Evolutionary conservation across 2,329 filamentous ascomycete genomes (phyloP), one percentile per base, ranked within the genome.

Genomic region (Sporothrix curviconia): DNA sequence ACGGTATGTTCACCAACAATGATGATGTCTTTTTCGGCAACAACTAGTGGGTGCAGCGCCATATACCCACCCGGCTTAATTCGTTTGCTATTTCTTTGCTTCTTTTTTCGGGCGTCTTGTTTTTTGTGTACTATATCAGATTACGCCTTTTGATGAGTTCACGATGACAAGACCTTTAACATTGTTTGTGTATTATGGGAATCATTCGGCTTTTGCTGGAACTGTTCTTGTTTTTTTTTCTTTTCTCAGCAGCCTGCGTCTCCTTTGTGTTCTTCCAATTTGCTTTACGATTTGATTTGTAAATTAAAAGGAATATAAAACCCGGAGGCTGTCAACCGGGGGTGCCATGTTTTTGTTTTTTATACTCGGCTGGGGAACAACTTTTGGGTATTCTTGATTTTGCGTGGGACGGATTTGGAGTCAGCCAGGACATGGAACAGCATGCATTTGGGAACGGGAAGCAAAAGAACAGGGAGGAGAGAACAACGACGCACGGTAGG

Each of bases 11-110:
- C 62, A 74, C 71, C 28, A 72, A 73, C 61, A 73, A 70, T 59
- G 77, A 79, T 56, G 78, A 81, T 60, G 70, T 81, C 56, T 80
- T 82, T 64, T 82, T 81, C 64, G 72, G 74, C 53, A 62, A 28
- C 59, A 56, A 52, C 55, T 62, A 30, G 30, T 7, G 47, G 52
- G 34, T 24, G n/a, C 4, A 15, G 30, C 12, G 14, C 7, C n/a
- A 24, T 37, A n/a, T n/a, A 39, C 7, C 3, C 7, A 28, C 14
- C 28, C 7, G 19, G 12, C 14, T 52, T 44, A 12, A 7, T 12
- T 22, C 19, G n/a, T 7, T 36, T 7, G 24, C 7, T 1, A 11
- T 6, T 15, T 15, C 3, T 47, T 51, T 40, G 28, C 15, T 55
- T 24, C 47, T 30, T 22, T 28, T 44, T 34, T 32, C n/a, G n/a